A percentile compares a stretch with the other conserved stretches of the same genome.
Conservation (phyloP, 345 rosid genomes). For the Boechera divaricarpa region DNA sequence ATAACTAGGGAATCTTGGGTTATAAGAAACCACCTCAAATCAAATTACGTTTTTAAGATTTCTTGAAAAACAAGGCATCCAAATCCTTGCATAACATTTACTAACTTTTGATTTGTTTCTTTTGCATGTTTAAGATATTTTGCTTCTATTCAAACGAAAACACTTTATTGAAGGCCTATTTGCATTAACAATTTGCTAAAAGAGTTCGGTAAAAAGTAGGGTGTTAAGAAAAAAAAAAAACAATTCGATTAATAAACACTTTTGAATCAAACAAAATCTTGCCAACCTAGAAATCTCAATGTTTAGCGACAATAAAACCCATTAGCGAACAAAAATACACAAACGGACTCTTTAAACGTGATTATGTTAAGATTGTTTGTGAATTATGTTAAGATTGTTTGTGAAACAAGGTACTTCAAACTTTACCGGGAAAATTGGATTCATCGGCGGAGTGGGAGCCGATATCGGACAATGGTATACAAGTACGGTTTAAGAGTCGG, state of each 20-base stretch:
- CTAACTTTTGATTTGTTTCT: too few species aligned
- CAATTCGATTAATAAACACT: too few species aligned
- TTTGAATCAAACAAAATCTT: too few species aligned
- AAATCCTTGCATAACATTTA: neutral
- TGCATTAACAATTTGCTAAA: too few species aligned
- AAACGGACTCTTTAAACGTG: neutral
- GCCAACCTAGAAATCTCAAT: neutral
- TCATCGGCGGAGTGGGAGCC: conserved; percentile 78
- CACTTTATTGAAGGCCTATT: too few species aligned
- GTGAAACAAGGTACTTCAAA: conserved; percentile 41
- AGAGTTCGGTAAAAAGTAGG: too few species aligned
- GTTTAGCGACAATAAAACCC: neutral
- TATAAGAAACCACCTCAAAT: neutral
- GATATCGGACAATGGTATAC: conserved; percentile 56
- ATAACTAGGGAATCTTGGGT: conserved; percentile 28
- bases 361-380: neutral
- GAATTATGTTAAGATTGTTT: neutral
- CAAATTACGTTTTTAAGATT: neutral
- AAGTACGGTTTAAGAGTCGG: conserved; percentile 58
- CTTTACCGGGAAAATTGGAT: conserved; percentile 50
- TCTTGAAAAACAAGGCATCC: neutral
- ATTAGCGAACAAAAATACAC: neutral
- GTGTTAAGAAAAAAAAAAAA: too few species aligned
- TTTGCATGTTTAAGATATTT: too few species aligned
- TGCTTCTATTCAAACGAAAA: too few species aligned